Conservation (phyloP, 75 land plant genomes). For the Cupressus sempervirens region DNA sequence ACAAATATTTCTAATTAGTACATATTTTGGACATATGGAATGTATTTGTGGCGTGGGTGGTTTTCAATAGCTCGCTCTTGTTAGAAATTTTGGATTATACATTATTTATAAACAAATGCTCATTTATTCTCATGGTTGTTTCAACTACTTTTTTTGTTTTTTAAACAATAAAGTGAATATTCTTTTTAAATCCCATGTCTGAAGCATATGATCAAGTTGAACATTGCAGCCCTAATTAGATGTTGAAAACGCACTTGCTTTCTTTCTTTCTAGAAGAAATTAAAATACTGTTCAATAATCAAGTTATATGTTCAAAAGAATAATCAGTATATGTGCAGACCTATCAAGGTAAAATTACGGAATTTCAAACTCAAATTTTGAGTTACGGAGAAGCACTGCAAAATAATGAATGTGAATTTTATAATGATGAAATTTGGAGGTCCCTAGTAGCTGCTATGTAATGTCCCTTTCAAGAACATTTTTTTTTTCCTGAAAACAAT, state of each 20-base stretch:
- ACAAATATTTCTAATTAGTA: background rate
- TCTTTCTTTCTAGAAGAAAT: background rate
- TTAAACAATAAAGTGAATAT: no score
- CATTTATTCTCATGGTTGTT: background rate
- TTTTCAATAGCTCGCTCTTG: background rate
- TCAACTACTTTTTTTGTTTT: background rate
- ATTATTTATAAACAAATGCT: background rate
- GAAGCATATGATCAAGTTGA: background rate
- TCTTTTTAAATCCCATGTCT: background rate
- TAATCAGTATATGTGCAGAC: no score
- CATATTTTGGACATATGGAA: background rate
- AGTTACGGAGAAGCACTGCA: no score
- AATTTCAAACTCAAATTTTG: no score
- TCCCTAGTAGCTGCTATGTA: no score
- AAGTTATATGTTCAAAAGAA: no score
- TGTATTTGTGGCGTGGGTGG: background rate
- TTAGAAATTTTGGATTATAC: background rate
- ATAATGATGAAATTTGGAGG: no score
- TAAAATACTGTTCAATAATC: background rate
- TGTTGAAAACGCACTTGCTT: background rate
- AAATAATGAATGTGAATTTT: no score
- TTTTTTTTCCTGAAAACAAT: no score
- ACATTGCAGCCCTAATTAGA: background rate
- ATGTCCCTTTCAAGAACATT: no score
- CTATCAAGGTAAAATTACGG: no score